Conservation (phyloP, 257 asterid genomes). For the Primulina tabacum region DNA sequence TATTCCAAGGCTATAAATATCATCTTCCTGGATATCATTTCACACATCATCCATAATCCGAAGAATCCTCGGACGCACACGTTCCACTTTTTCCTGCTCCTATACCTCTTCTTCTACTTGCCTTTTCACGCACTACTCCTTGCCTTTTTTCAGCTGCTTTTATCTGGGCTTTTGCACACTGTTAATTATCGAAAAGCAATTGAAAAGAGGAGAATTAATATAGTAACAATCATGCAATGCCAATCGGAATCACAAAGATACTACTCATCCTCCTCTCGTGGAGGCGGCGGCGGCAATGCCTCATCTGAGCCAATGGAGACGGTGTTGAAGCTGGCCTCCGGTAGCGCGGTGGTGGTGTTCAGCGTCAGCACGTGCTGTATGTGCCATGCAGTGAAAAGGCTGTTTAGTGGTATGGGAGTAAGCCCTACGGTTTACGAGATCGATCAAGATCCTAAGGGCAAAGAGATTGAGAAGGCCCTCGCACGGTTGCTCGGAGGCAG, state of each 20-base stretch:
- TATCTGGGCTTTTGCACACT: no score
- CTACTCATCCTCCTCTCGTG: not conserved
- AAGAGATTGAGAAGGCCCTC: not conserved
- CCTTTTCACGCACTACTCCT: no score
- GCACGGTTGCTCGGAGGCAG: not conserved
- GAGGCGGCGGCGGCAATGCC: not conserved
- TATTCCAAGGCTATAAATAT: no score
- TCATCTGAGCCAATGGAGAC: not conserved
- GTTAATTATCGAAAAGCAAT: no score
- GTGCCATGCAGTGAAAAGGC: not conserved
- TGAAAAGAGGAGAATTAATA: no score
- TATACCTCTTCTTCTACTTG: no score
- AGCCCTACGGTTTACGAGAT: not conserved
- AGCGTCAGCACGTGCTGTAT: not conserved
- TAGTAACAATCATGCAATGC: not conserved
- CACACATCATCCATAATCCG: no score
- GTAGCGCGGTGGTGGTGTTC: constrained; percentile 4
- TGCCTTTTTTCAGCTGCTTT: no score
- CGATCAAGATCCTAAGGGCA: not conserved
- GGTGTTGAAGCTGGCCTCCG: not conserved
- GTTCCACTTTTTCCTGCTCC: no score
- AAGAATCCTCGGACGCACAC: no score
- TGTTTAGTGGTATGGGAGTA: constrained; percentile 5
- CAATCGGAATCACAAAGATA: not conserved
- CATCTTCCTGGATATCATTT: no score